A percentile compares a stretch with the other conserved stretches of the same genome.
phyloP scores from a whole-genome alignment of 2,329 filamentous ascomycete genomes.

The Cadophora gregata region DNA sequence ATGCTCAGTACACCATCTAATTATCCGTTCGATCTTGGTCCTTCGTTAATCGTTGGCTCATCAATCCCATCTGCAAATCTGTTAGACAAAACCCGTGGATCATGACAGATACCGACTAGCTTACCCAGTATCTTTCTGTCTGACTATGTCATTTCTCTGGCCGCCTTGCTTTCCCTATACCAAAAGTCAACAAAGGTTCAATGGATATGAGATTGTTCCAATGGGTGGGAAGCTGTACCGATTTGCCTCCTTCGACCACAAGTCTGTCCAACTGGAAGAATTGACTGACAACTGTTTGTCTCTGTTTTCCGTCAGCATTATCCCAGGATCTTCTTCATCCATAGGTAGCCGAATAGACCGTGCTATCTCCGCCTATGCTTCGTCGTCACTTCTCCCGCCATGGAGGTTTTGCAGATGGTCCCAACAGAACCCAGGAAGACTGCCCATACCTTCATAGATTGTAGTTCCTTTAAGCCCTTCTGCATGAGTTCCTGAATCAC shows the following conservation, averaged over 20 bases:
- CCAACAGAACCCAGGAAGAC: conserved; percentile 4
- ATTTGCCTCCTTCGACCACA: conserved; percentile 88
- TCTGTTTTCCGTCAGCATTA: conserved; percentile 56
- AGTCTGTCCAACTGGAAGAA: conserved; percentile 92
- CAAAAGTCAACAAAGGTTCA: conserved; percentile 25
- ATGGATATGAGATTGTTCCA: conserved; percentile 13
- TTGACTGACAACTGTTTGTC: conserved; percentile 92
- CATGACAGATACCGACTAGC: conserved; percentile 40
- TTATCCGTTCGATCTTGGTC: background rate
- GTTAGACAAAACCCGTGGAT: background rate
- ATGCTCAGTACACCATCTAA: background rate
- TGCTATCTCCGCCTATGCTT: conserved; percentile 13
- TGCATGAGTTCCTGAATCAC: conserved; percentile 88
- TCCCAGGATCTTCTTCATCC: conserved; percentile 13
- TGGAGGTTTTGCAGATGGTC: background rate
- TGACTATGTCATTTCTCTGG: conserved; percentile 67
- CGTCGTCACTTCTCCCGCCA: background rate
- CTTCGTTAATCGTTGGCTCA: background rate
- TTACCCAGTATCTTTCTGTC: conserved; percentile 83
- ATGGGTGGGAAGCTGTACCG: conserved; percentile 58
- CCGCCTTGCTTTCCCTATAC: conserved; percentile 72
- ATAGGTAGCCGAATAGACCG: conserved; percentile 22
- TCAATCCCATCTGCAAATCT: conserved; percentile 44
- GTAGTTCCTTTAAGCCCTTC: conserved; percentile 84
- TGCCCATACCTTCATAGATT: conserved; percentile 83